Conservation (phyloP, 345 rosid species). For the Excoecaria cochinchinensis region DNA sequence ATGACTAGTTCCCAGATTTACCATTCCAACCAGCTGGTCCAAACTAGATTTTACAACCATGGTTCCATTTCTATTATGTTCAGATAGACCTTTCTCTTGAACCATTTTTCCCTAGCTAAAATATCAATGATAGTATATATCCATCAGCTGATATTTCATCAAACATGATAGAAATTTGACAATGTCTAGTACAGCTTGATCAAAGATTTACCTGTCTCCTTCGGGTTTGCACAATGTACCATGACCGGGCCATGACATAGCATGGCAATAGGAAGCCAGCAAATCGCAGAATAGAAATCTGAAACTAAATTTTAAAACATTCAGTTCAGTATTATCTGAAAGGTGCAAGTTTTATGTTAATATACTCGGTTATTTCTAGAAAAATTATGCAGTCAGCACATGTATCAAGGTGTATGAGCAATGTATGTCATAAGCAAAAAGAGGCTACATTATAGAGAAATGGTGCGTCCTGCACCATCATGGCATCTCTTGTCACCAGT, state of each 20-base stretch:
- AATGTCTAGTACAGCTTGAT: neutral
- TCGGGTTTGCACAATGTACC: conserved; percentile 52
- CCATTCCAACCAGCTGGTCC: no score
- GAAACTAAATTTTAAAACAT: conserved; percentile 34
- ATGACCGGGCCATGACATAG: conserved; percentile 52
- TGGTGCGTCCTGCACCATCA: conserved; percentile 45
- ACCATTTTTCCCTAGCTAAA: no score
- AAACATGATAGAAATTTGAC: neutral
- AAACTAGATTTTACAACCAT: no score
- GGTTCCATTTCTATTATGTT: no score
- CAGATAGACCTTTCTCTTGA: no score
- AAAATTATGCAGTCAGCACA: neutral
- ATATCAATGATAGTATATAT: no score
- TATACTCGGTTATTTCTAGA: neutral
- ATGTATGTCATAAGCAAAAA: neutral
- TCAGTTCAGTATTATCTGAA: conserved; percentile 6
- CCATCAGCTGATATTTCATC: no score
- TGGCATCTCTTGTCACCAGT: conserved; percentile 40
- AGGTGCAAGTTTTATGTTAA: neutral
- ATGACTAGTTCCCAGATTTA: no score
- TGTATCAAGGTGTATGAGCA: neutral
- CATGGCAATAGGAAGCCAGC: conserved; percentile 61
- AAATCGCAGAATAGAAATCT: conserved; percentile 63
- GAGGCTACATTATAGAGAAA: conserved; percentile 41
- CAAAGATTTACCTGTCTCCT: conserved; percentile 42